These are phyloP conservation scores for Toxoplasma gondii DNA, from an alignment of 169 alveolate genomes.

Conservation along the genomic window DNA sequence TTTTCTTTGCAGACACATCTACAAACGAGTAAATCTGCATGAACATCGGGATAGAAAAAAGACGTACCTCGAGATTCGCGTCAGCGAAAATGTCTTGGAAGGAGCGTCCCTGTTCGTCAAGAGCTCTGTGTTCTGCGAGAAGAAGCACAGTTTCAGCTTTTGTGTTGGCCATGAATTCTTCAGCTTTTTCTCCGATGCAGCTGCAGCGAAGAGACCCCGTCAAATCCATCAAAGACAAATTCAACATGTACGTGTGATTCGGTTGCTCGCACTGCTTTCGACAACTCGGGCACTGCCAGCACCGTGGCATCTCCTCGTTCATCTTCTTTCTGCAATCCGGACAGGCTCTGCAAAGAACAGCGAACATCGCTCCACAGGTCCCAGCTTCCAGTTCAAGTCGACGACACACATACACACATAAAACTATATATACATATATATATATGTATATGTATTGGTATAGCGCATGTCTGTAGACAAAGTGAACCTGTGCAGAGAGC, in stretches of 20 bases:
- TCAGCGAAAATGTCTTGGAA: conserved; percentile 46
- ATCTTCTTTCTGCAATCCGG: conserved; percentile 61
- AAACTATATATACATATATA: too few species aligned
- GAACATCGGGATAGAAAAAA: background rate
- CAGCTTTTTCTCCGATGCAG: conserved; percentile 38
- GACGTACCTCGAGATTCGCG: conserved; percentile 31
- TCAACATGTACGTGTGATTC: conserved; percentile 35
- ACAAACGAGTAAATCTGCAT: background rate
- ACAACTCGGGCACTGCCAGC: conserved; percentile 44
- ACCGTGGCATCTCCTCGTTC: conserved; percentile 1
- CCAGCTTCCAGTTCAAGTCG: background rate
- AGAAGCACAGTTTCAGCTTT: conserved; percentile 19
- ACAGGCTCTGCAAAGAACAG: conserved; percentile 36
- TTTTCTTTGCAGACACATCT: background rate
- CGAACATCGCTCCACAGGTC: background rate
- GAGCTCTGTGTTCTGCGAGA: conserved; percentile 8
- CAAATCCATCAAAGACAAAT: background rate
- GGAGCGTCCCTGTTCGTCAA: conserved; percentile 37
- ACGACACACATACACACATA: background rate
- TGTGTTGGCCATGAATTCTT: conserved; percentile 10
- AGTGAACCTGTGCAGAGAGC: background rate
- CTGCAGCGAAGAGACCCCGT: conserved; percentile 27
- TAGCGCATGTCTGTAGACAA: background rate
- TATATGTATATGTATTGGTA: background rate
- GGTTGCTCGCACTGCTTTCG: conserved; percentile 39